These are phyloP conservation scores for Colletotrichum magnum DNA, from an alignment of 2,329 filamentous ascomycete genomes.

Conservation along the genomic window DNA sequence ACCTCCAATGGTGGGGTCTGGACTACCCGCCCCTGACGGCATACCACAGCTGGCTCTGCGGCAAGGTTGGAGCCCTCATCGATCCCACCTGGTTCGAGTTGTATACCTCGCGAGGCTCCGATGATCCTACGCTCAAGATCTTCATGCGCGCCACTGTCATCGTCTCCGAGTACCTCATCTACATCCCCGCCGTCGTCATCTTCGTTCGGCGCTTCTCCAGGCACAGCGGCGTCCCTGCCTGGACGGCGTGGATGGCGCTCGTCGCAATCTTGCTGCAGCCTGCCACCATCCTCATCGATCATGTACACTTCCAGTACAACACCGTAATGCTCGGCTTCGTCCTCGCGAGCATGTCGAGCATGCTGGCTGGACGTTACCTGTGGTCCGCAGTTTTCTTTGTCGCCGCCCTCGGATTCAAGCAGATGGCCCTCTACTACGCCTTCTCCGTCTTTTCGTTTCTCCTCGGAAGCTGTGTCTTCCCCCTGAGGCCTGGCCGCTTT, in stretches of 20 bases:
- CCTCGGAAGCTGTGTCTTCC: conserved; percentile 86
- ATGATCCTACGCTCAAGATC: conserved; percentile 86
- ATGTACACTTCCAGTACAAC: conserved; percentile 98
- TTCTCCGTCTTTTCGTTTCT: conserved; percentile 94
- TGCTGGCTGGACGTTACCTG: conserved; percentile 85
- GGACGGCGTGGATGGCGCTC: conserved; percentile 87
- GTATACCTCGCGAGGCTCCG: conserved; percentile 83
- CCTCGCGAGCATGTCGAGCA: conserved; percentile 87
- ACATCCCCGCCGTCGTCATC: conserved; percentile 86
- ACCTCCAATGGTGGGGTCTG: conserved; percentile 96
- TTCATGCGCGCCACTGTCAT: conserved; percentile 97
- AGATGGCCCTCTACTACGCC: conserved; percentile 99
- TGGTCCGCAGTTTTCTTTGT: conserved; percentile 98
- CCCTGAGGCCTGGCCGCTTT: conserved; percentile 78
- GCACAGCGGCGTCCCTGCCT: conserved; percentile 81
- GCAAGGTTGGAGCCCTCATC: conserved; percentile 85
- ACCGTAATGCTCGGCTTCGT: conserved; percentile 97
- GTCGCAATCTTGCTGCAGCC: conserved; percentile 95
- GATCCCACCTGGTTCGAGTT: conserved; percentile 91
- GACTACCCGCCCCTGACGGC: conserved; percentile 98
- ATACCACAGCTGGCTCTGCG: conserved; percentile 97
- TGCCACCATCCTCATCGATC: conserved; percentile 90
- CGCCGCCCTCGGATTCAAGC: conserved; percentile 94
- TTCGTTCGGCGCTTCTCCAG: conserved; percentile 87
- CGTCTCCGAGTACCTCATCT: conserved; percentile 90